These are phyloP conservation scores for Naganishia kalamii DNA, from an alignment of 768 basidiomycete genomes.

Conservation along the genomic window DNA sequence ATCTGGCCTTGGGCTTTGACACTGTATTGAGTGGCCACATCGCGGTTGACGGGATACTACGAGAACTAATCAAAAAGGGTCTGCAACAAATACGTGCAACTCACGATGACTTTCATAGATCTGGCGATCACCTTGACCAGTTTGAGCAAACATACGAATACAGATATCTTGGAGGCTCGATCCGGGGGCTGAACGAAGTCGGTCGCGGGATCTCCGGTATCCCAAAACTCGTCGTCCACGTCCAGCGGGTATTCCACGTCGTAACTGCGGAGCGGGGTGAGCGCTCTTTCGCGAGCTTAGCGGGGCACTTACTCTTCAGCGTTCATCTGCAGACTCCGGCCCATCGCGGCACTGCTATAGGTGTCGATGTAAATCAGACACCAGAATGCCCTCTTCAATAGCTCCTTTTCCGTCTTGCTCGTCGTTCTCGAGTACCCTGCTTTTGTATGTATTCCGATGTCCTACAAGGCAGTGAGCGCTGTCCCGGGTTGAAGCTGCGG, in stretches of 20 bases:
- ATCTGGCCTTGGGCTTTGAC: constrained; percentile 47
- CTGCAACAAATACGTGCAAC: constrained; percentile 31
- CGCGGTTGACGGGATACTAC: constrained; percentile 63
- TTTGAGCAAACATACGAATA: constrained; percentile 56
- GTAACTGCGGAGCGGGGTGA: constrained; percentile 50
- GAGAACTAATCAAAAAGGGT: background rate
- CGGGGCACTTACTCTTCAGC: constrained; percentile 61
- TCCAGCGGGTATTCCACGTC: constrained; percentile 67
- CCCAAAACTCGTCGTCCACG: constrained; percentile 79
- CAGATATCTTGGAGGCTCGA: constrained; percentile 56
- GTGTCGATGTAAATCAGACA: constrained; percentile 48
- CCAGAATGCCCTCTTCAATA: constrained; percentile 77
- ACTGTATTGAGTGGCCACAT: constrained; percentile 48
- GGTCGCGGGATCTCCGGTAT: constrained; percentile 52
- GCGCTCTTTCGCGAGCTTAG: constrained; percentile 19
- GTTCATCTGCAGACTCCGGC: constrained; percentile 65
- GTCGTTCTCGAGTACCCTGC: constrained; percentile 42
- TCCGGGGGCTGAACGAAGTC: constrained; percentile 62
- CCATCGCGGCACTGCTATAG: constrained; percentile 50
- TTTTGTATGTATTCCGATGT: constrained; percentile 69
- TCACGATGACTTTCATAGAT: constrained; percentile 59
- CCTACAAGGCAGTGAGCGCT: constrained; percentile 48
- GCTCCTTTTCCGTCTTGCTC: constrained; percentile 56
- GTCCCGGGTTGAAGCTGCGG: too few species aligned
- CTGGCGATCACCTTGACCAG: constrained; percentile 61